Conservation (phyloP, 2,329 filamentous ascomycete species). For the Monosporascus sp. region DNA sequence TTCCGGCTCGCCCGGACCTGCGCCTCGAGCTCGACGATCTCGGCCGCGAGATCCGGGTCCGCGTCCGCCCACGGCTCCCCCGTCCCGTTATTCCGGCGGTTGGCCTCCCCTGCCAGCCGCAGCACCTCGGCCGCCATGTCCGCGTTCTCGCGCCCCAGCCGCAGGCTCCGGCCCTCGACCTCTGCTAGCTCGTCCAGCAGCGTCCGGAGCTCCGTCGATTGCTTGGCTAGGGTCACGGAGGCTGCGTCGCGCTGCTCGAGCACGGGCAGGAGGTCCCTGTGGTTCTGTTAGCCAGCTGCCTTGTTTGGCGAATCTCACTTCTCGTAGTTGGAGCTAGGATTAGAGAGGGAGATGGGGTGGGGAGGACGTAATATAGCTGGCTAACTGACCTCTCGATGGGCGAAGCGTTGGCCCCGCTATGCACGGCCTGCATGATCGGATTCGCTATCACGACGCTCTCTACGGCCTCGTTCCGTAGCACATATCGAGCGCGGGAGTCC, state of each 20-base stretch:
- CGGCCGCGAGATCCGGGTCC: constrained; percentile 45
- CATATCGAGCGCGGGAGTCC: constrained; percentile 64
- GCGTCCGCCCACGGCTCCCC: constrained; percentile 44
- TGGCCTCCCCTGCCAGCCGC: constrained; percentile 52
- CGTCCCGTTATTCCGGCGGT: constrained; percentile 37
- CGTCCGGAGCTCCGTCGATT: constrained; percentile 47
- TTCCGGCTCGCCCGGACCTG: constrained; percentile 58
- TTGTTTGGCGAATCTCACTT: no score
- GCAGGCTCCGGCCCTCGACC: constrained; percentile 53
- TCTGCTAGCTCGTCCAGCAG: constrained; percentile 48
- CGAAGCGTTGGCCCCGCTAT: constrained; percentile 58
- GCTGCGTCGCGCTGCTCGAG: constrained; percentile 62
- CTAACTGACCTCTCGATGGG: constrained; percentile 59
- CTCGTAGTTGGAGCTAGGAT: background rate
- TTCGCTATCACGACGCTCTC: constrained; percentile 66
- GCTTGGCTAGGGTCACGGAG: constrained; percentile 57
- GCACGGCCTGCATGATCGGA: constrained; percentile 72
- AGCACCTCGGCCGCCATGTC: constrained; percentile 58
- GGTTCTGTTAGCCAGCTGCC: background rate
- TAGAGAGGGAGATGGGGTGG: background rate
- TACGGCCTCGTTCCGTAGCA: constrained; percentile 62
- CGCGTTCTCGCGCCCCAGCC: constrained; percentile 54
- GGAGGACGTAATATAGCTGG: background rate
- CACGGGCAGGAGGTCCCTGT: constrained; percentile 60
- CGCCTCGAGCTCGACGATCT: constrained; percentile 53